Conservation (phyloP, 2,329 filamentous ascomycete genomes). For the Diaporthe ilicicola region DNA sequence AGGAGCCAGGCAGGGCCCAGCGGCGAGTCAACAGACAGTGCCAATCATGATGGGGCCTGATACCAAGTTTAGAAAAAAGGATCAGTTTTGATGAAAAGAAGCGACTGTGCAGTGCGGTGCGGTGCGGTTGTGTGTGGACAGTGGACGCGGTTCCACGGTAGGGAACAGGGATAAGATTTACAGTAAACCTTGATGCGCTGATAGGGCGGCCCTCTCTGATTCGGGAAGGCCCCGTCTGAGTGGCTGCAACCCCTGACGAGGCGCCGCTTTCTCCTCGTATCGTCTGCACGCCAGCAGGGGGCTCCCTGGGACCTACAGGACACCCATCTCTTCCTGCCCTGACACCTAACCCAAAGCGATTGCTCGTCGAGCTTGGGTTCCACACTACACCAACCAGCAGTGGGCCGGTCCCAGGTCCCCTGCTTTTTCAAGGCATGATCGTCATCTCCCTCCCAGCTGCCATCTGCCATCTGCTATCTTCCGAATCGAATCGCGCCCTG, state of each 20-base stretch:
- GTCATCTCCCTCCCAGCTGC: slow-evolving; percentile 10
- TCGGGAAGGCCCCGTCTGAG: slow-evolving; percentile 20
- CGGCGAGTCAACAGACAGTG: slow-evolving; percentile 21
- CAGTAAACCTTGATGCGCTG: slow-evolving; percentile 34
- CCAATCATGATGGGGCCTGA: slow-evolving; percentile 24
- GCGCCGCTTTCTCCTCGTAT: slow-evolving; percentile 26
- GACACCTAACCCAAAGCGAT: slow-evolving; percentile 27
- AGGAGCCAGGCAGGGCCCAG: background rate
- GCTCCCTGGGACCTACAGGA: slow-evolving; percentile 13
- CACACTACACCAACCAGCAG: background rate
- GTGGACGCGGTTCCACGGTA: slow-evolving; percentile 12
- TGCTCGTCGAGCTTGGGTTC: too few relatives aligned
- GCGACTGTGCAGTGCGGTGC: background rate
- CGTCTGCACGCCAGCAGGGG: slow-evolving; percentile 13
- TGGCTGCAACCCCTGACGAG: slow-evolving; percentile 20
- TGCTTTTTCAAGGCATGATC: slow-evolving; percentile 18
- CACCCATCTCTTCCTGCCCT: slow-evolving; percentile 25
- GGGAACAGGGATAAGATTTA: slow-evolving; percentile 16
- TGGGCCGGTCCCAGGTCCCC: slow-evolving; percentile 1
- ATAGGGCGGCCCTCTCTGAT: slow-evolving; percentile 26
- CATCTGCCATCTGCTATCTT: slow-evolving; percentile 21
- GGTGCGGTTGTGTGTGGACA: too few relatives aligned
- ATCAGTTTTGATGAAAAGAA: background rate
- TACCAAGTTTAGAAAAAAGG: slow-evolving; percentile 23
- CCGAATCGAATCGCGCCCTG: background rate